Conservation (phyloP, 768 basidiomycete genomes). For the Cystobasidium tubakii region DNA sequence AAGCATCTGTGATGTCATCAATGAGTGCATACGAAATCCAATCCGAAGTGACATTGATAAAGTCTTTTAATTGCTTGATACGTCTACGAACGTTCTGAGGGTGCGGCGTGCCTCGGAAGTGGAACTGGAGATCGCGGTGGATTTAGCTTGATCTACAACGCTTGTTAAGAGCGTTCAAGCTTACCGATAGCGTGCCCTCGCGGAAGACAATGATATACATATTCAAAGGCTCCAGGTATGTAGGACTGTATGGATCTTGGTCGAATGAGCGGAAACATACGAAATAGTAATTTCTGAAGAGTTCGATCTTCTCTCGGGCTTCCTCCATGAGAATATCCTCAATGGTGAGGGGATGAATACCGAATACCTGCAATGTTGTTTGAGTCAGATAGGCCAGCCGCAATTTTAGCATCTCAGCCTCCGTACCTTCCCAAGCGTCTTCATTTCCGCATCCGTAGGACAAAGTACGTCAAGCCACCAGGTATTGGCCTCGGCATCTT, state of each 20-base stretch:
- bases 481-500: constrained; percentile 64
- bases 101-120: constrained; percentile 93
- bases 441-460: constrained; percentile 98
- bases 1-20: constrained; percentile 98
- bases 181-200: constrained; percentile 86
- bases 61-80: constrained; percentile 98
- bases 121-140: constrained; percentile 60
- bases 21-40: constrained; percentile 99
- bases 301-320: constrained; percentile 97
- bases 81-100: constrained; percentile 95
- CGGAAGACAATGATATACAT: constrained; percentile 99
- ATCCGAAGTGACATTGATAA: constrained; percentile 96
- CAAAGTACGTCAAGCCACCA: constrained; percentile 96
- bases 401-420: constrained; percentile 37
- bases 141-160: background rate
- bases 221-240: constrained; percentile 93
- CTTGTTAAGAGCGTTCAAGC: constrained; percentile 46
- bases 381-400: background rate
- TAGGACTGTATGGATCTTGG: constrained; percentile 94
- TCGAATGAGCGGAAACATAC: constrained; percentile 99
- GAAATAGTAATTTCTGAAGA: constrained; percentile 96
- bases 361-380: constrained; percentile 66
- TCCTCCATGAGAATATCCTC: constrained; percentile 99
- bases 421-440: constrained; percentile 77
- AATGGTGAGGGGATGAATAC: constrained; percentile 93